phyloP scores from a whole-genome alignment of 2,329 filamentous ascomycete species.

The Fusarium nodosum region DNA sequence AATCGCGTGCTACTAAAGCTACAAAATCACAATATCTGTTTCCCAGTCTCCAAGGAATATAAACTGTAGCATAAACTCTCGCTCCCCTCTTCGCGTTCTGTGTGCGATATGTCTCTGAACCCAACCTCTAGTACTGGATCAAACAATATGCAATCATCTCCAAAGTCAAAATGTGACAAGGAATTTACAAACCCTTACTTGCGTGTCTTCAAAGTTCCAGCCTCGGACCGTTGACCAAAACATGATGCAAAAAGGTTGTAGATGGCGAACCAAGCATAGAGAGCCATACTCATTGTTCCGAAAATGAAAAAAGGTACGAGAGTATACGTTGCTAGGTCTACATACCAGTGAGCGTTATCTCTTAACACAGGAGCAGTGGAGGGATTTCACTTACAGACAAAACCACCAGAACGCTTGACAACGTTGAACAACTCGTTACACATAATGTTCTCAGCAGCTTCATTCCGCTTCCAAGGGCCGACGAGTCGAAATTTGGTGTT shows the following conservation, averaged over 20 bases:
- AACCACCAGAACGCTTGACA: slow-evolving; percentile 55
- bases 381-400: slow-evolving; percentile 53
- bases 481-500: slow-evolving; percentile 63
- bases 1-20: background rate
- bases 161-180: background rate
- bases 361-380: fast-evolving
- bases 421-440: slow-evolving; percentile 58
- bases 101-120: background rate
- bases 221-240: slow-evolving; percentile 2
- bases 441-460: slow-evolving; percentile 56
- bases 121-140: background rate
- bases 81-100: background rate
- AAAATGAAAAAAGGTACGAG: slow-evolving; percentile 56
- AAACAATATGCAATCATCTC: background rate
- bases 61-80: background rate
- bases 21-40: background rate
- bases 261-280: slow-evolving; percentile 46
- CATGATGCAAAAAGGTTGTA: slow-evolving; percentile 18
- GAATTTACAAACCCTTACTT: background rate
- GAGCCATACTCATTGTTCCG: slow-evolving; percentile 50
- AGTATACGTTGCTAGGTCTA: slow-evolving; percentile 56
- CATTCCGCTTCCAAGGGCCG: slow-evolving; percentile 60
- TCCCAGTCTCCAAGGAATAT: background rate
- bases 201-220: background rate
- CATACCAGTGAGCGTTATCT: slow-evolving; percentile 22